Evolutionary conservation across 768 basidiomycete genomes (phyloP), one percentile per base, ranked within the genome.

Genomic region (Paxillus ammoniavirescens): DNA sequence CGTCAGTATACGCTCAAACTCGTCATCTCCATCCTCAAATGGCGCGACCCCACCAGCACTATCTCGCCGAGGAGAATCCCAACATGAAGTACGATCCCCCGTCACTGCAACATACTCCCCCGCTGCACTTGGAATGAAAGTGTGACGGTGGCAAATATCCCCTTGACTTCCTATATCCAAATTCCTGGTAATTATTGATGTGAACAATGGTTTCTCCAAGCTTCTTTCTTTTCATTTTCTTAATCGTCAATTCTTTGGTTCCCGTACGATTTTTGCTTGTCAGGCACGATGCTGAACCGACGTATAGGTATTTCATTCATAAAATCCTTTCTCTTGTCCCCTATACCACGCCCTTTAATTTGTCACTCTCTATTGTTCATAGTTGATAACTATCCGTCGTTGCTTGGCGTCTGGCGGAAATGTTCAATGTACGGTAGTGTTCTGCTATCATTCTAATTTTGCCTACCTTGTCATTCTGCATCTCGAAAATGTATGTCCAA

Each of bases 91-190:
- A 74, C 73, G 75, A 72, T 67, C 73, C 63, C 50, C 75, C 65
- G 75, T 72, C 64, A 54, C 72, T 71, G 64, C 77, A 52, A 47
- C 64, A 57, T 76, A 77, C 75, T 47, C 78, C 72, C 30, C 77
- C 72, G 62, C 74, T 74, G 69, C 73, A 60, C 64, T 77, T 73
- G 78, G 78, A 75, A 76, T 80, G 77, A 78, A 74, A 58, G 78
- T 73, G 6, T 76, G 37, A 53, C 31, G 10, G 43, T 4, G 46
- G 47, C 45, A 53, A 50, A 54, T 31, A 26, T 57, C 18, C 30
- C 31, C 30, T 35, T 51, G 60, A 58, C 54, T 60, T 53, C 45
- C 7, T 69, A 62, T 69, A 67, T 61, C 68, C 60, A 37, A 59
- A 26, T 49, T 2, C 44, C 50, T 54, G 63, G 61, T 67, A 67